Base-by-base conservation (phyloP, 2,329 filamentous ascomycete genomes). In the Botryosphaeria agaves region DNA sequence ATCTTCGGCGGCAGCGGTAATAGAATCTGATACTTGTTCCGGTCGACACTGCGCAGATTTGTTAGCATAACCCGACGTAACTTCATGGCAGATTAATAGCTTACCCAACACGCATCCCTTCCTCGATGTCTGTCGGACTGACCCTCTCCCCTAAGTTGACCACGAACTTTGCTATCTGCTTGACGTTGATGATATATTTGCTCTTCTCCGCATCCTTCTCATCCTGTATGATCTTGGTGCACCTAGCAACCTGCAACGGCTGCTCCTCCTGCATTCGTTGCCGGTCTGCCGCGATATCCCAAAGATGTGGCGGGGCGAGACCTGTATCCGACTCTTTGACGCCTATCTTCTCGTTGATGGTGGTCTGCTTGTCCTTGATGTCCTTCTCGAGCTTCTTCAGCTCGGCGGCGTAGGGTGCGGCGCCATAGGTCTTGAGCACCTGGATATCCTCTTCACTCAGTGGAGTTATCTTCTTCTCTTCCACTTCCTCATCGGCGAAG, bases 181-280 rank as follows among this genome's bases (percentile, higher is more conserved):
- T 98, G 45, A 98, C 87, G 59, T 98, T 98, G 69, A 98, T 98
- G 48, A 98, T 85, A 64, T 98, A 98, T 74, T 95, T 98, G 72
- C 80, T 92, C 72, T 98, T 98, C 39, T 92, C 81, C 36, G 82
- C 67, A 53, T 95, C 85, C 59, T 89, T 87, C 53, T 93, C 85
- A 51, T 95, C 87, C 37, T 84, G 76, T 44, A 98, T 98, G 55
- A 98, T 98, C 69, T 98, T 98, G 36, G 89, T 98, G 68, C 89
- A 98, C 49, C 89, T 72, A 41, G 89, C 89, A 39, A 98, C 89
- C 61, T 98, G 89, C 45, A 95, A 70, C 26, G 89, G 89, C 49
- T 98, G 89, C 61, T 98, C 89, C 61, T 98, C 89, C 39, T 77
- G 76, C 89, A 98, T 98, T 49, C 89, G 83, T 70, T 95, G 89